Conservation (phyloP, 2,329 filamentous ascomycete genomes). For the Cladosporium sp. region DNA sequence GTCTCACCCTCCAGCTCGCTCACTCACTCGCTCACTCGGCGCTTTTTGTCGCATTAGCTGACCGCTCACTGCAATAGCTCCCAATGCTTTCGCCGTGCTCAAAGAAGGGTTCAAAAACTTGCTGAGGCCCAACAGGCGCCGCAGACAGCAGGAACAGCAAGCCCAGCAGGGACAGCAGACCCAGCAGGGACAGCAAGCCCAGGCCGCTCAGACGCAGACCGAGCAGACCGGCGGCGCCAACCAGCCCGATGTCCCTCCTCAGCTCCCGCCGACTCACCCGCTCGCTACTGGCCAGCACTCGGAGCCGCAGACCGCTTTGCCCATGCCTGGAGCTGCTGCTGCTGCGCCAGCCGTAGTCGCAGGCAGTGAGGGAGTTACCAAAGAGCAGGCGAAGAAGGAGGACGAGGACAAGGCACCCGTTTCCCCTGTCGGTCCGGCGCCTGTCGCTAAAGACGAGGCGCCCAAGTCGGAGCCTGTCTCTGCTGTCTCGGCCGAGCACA, state of each 20-base stretch:
- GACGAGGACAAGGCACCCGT: neutral
- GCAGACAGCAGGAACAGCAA: constrained; percentile 17
- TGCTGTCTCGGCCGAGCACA: constrained; percentile 17
- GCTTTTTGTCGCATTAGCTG: constrained; percentile 1
- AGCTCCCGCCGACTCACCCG: constrained; percentile 22
- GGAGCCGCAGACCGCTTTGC: constrained; percentile 13
- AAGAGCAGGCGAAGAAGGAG: neutral
- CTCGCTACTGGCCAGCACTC: constrained; percentile 20
- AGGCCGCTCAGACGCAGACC: constrained; percentile 21
- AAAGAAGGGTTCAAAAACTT: constrained; percentile 35
- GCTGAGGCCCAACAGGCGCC: constrained; percentile 30
- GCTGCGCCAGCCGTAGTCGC: neutral
- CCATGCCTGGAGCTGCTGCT: neutral
- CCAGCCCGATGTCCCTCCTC: constrained; percentile 7
- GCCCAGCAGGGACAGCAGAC: constrained; percentile 22
- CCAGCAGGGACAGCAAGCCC: constrained; percentile 9
- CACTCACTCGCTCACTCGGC: neutral
- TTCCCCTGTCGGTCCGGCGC: constrained; percentile 6
- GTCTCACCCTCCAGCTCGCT: constrained; percentile 9
- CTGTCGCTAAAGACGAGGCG: neutral
- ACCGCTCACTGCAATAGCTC: constrained; percentile 26
- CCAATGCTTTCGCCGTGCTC: constrained; percentile 29
- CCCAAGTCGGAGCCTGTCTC: constrained; percentile 14
- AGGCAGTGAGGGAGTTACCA: neutral
- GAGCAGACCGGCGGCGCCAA: neutral